Base-by-base conservation (phyloP, 108 stramenopile species). In the Hondaea fermentalgiana region DNA sequence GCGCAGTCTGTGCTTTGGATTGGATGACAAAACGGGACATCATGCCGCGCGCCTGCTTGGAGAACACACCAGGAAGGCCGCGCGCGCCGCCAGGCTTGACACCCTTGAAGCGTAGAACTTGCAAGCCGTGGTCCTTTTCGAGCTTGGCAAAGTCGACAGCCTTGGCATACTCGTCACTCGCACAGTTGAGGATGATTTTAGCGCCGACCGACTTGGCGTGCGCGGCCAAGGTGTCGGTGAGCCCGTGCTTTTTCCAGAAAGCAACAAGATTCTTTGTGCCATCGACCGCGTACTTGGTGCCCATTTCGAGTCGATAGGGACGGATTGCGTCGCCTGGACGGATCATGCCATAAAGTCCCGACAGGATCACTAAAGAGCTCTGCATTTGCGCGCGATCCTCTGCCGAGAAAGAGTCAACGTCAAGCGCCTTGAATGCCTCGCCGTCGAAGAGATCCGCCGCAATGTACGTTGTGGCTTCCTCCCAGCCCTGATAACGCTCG, bases 41-140 rank as follows among this genome's bases (percentile, higher is more conserved):
- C 76, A 83, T 83, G 6, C 76, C 76, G 12, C 76, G 45, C 23
- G 76, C 76, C 76, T 83, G 76, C 51, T 83, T 83, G 12, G 76
- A 47, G 3, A 47, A 83, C 17, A 83, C 51, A 23, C 49, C 45
- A 83, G 76, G 76, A 47, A 83, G 45, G 17, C 76, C 49, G 10
- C 76, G 6, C 28, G 49, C 76, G 28, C 76, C 76, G 16, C 76
- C 49, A 25, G 51, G 23, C 51, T 83, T 83, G n/a, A 83, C 45
- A 45, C 45, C 76, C 64, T 69, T 69, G 3, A 47, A 83, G 28
- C 51, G 49, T 21, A 83, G 4, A 16, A 83, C 76, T 53, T 83
- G 45, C 10, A 83, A 45, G 0, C 23, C 23, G 28, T 53, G 23
- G 45, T 83, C 76, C 10, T 35, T 6, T 23, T 53, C 49, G 23